Percentiles rank a stretch among this genome's conserved stretches.
phyloP scores from a whole-genome alignment of 257 asterid species.

The Osmanthus fragrans region DNA sequence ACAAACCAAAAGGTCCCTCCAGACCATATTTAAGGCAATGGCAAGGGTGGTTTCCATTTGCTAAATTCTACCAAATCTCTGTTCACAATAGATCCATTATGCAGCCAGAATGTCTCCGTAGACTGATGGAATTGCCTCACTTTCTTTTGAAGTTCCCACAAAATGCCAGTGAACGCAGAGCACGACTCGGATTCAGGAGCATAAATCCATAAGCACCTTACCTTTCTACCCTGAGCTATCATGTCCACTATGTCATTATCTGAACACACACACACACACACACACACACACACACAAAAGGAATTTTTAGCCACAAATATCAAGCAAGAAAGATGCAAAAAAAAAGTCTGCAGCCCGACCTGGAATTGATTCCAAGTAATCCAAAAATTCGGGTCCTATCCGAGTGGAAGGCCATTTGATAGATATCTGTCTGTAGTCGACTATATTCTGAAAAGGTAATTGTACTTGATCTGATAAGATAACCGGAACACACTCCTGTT shows the following conservation, averaged over 20 bases:
- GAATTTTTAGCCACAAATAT: neutral
- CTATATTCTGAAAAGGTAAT: constrained; percentile 77
- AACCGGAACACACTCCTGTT: constrained; percentile 96
- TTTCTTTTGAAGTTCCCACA: constrained; percentile 91
- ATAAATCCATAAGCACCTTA: constrained; percentile 86
- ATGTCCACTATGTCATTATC: constrained; percentile 72
- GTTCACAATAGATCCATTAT: constrained; percentile 65
- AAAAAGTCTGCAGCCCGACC: constrained; percentile 39
- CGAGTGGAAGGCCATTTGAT: constrained; percentile 90
- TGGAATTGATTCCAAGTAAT: constrained; percentile 83
- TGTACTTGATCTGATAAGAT: constrained; percentile 87
- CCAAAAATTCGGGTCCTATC: constrained; percentile 68
- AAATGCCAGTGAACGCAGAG: constrained; percentile 76
- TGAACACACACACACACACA: constrained; percentile 37
- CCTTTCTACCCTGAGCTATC: constrained; percentile 67
- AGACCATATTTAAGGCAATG: constrained; percentile 53
- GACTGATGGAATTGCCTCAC: constrained; percentile 92
- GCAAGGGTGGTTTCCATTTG: constrained; percentile 79
- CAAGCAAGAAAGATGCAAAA: constrained; percentile 1
- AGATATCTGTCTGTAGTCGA: constrained; percentile 75
- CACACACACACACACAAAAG: no score
- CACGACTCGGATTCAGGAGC: constrained; percentile 70
- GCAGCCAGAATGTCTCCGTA: constrained; percentile 92
- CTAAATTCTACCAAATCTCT: constrained; percentile 76
- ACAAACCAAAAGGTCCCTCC: neutral